These are phyloP conservation scores for Hygrocybe punicea DNA, from an alignment of 768 basidiomycete genomes.

Conservation along the genomic window DNA sequence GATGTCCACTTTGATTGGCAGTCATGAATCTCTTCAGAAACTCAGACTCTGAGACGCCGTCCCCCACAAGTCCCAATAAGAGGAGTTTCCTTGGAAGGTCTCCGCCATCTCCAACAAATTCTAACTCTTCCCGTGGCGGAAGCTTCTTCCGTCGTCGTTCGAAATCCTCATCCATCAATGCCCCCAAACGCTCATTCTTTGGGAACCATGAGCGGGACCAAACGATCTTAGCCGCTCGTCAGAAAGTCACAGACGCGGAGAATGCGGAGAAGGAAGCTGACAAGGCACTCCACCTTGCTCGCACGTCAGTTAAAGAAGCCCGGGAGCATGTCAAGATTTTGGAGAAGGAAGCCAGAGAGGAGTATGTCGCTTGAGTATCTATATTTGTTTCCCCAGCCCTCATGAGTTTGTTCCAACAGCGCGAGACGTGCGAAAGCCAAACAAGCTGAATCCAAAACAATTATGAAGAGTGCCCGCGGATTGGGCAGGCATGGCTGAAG, in stretches of 20 bases:
- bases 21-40: constrained; percentile 15
- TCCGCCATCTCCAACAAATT: constrained; percentile 14
- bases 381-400: background rate
- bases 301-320: constrained; percentile 46
- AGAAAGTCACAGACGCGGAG: constrained; percentile 51
- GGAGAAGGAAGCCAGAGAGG: constrained; percentile 51
- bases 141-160: constrained; percentile 5
- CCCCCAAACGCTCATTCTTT: background rate
- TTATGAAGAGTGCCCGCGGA: constrained; percentile 43
- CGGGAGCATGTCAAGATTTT: constrained; percentile 45
- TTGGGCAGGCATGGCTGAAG: constrained; percentile 7
- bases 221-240: constrained; percentile 44
- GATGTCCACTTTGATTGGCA: constrained; percentile 2
- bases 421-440: constrained; percentile 50
- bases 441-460: constrained; percentile 48
- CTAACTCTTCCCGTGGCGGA: constrained; percentile 3
- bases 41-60: constrained; percentile 8
- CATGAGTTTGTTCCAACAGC: constrained; percentile 27
- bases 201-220: constrained; percentile 35
- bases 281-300: constrained; percentile 44
- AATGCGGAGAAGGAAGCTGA: constrained; percentile 51
- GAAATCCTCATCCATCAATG: constrained; percentile 3
- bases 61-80: constrained; percentile 7
- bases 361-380: constrained; percentile 37
- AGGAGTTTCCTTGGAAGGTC: constrained; percentile 26